Conservation (phyloP, 768 basidiomycete genomes). For the Lanmaoa pseudosensibilis region DNA sequence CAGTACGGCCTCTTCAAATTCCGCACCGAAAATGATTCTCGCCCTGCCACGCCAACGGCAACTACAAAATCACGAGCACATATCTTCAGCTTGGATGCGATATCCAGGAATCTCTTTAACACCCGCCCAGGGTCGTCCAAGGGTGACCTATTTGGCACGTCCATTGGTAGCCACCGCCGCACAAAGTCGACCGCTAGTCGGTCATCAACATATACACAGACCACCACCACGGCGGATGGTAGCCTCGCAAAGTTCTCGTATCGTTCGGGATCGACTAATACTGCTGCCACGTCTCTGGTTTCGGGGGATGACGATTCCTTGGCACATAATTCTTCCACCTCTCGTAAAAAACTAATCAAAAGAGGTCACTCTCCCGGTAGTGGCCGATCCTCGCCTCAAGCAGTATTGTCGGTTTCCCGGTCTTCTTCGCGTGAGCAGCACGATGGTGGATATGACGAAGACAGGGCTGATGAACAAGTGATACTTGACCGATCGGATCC, state of each 20-base stretch:
- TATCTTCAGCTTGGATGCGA: slow-evolving; percentile 87
- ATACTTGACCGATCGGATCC: slow-evolving; percentile 66
- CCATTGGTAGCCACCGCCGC: slow-evolving; percentile 62
- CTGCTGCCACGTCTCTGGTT: slow-evolving; percentile 61
- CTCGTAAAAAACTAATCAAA: slow-evolving; percentile 49
- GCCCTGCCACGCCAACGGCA: slow-evolving; percentile 84
- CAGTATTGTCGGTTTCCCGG: slow-evolving; percentile 38
- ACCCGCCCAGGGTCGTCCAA: slow-evolving; percentile 64
- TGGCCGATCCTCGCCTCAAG: slow-evolving; percentile 37
- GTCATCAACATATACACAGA: slow-evolving; percentile 70
- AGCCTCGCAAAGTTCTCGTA: slow-evolving; percentile 72
- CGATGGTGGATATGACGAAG: slow-evolving; percentile 42
- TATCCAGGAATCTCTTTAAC: slow-evolving; percentile 87
- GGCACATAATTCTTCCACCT: slow-evolving; percentile 43
- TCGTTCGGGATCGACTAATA: slow-evolving; percentile 65
- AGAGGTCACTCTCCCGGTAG: slow-evolving; percentile 45
- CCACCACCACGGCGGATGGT: slow-evolving; percentile 65
- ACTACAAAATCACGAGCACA: slow-evolving; percentile 70
- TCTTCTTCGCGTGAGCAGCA: slow-evolving; percentile 45
- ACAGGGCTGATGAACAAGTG: slow-evolving; percentile 42
- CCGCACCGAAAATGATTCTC: slow-evolving; percentile 69
- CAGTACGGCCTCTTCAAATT: slow-evolving; percentile 90
- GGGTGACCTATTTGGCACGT: slow-evolving; percentile 75
- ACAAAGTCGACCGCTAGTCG: slow-evolving; percentile 68
- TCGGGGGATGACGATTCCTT: slow-evolving; percentile 62